These are phyloP conservation scores for Annulohypoxylon bovei DNA, from an alignment of 495 filamentous ascomycete species.

Conservation along the genomic window DNA sequence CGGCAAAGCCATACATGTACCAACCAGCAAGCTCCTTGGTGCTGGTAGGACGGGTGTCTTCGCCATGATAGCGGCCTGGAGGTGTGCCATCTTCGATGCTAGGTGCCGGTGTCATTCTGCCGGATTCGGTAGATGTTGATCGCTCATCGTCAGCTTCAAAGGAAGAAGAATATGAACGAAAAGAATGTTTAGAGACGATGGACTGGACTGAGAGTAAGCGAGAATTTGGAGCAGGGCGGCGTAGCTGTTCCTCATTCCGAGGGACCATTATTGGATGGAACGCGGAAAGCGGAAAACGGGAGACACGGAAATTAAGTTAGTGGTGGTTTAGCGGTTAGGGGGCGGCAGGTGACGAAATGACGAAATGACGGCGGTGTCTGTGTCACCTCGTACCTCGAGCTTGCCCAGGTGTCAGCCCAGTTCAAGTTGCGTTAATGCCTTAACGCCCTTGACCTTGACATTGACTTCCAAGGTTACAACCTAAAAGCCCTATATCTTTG, in stretches of 20 bases:
- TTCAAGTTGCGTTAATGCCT: neutral
- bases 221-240: slow-evolving; percentile 51
- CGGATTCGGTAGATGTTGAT: slow-evolving; percentile 56
- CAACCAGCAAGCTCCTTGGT: slow-evolving; percentile 88
- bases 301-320: neutral
- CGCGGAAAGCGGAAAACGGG: neutral
- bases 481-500: slow-evolving; percentile 12
- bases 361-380: neutral
- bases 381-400: neutral
- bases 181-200: slow-evolving; percentile 54
- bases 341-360: no score
- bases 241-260: slow-evolving; percentile 43
- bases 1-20: slow-evolving; percentile 96
- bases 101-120: slow-evolving; percentile 49
- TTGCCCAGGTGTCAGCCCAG: no score
- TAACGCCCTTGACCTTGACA: neutral
- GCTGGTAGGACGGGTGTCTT: slow-evolving; percentile 90
- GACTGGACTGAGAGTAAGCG: slow-evolving; percentile 58
- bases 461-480: no score
- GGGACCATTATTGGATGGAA: slow-evolving; percentile 48
- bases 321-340: neutral
- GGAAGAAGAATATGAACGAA: slow-evolving; percentile 59
- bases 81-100: slow-evolving; percentile 40
- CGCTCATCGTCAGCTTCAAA: slow-evolving; percentile 73
- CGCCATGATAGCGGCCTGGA: slow-evolving; percentile 70